Conservation (phyloP, 1,284 basidiomycete species). For the Tremellales sp. region DNA sequence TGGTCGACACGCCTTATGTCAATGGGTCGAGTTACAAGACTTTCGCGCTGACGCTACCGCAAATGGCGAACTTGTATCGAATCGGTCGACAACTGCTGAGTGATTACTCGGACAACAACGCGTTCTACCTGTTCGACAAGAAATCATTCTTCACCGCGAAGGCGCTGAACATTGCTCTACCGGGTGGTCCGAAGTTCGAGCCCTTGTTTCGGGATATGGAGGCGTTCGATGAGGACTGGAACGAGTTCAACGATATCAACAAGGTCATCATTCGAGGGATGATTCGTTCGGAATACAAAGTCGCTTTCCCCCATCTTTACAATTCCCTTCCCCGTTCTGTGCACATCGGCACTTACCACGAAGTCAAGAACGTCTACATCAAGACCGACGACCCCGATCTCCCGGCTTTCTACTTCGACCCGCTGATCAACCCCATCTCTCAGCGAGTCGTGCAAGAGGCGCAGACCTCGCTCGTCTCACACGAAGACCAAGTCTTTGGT, state of each 20-base stretch:
- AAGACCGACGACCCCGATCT: slow-evolving; percentile 98
- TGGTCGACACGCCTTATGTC: slow-evolving; percentile 79
- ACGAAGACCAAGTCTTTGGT: slow-evolving; percentile 90
- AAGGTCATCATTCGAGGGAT: slow-evolving; percentile 99
- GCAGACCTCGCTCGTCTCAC: slow-evolving; percentile 74
- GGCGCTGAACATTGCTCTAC: slow-evolving; percentile 96
- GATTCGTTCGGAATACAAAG: slow-evolving; percentile 98
- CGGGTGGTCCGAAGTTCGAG: slow-evolving; percentile 97
- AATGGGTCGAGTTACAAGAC: slow-evolving; percentile 92
- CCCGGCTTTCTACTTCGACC: slow-evolving; percentile 99
- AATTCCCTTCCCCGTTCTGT: slow-evolving; percentile 97
- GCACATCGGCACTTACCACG: slow-evolving; percentile 85
- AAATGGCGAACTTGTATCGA: slow-evolving; percentile 96
- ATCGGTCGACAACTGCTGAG: slow-evolving; percentile 89
- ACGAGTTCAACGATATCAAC: slow-evolving; percentile 99
- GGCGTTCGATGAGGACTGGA: slow-evolving; percentile 98
- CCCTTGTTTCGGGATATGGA: slow-evolving; percentile 89
- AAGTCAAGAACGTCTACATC: slow-evolving; percentile 96
- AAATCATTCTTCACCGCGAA: slow-evolving; percentile 98
- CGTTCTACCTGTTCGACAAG: slow-evolving; percentile 93
- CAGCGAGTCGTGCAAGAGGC: slow-evolving; percentile 77
- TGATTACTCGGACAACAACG: slow-evolving; percentile 85
- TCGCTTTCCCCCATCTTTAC: slow-evolving; percentile 98
- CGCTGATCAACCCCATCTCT: slow-evolving; percentile 94
- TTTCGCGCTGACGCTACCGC: slow-evolving; percentile 86